Evolutionary conservation across 2,329 filamentous ascomycete species (phyloP), one percentile per base, ranked within the genome.

Genomic region (Fusarium globosum): DNA sequence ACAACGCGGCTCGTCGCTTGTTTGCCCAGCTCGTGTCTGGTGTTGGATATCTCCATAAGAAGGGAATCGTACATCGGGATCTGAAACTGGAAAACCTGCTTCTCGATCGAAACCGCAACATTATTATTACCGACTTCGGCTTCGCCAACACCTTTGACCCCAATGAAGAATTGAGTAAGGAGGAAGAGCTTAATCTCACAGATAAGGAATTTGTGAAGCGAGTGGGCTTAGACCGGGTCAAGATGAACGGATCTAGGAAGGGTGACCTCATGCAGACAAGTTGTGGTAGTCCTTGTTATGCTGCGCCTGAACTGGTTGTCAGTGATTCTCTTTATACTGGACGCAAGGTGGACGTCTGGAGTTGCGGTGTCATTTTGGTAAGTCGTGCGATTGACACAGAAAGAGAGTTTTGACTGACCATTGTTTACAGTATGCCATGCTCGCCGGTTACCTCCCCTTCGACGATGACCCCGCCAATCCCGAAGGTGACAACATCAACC

Each of bases 261-360:
- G 96, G 96, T 42, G 96, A 99, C 84, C 85, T 99, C 79, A 99
- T 99, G 96, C 96, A 98, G 84, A 99, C 96, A 16, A 98, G 96
- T 82, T 99, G 96, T 82, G 96, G 96, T 73, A 98, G 96, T 82
- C 96, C 96, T 13, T 99, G 96, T 80, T 99, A 99, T 82, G 96
- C 96, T 55, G 96, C 96, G 20, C 96, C 96, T 9, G 96, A 99
- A 84, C 87, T 99, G 61, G 96, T 99, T 20, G 96, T 99, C 70
- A 98, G 95, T 81, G 96, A 99, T 83, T 97, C 95, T 21, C 86
- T 99, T 13, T 99, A 99, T 83, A 99, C 96, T 4, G 96, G 96
- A 52, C 91, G 96, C 59, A 99, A 99, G 83, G 96, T 99, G 33
- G 96, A 99, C 80, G 96, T 99, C 41, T 99, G 96, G 96, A 98